Base-by-base conservation (phyloP, 1,284 basidiomycete genomes). In the Pterulicium gracile region DNA sequence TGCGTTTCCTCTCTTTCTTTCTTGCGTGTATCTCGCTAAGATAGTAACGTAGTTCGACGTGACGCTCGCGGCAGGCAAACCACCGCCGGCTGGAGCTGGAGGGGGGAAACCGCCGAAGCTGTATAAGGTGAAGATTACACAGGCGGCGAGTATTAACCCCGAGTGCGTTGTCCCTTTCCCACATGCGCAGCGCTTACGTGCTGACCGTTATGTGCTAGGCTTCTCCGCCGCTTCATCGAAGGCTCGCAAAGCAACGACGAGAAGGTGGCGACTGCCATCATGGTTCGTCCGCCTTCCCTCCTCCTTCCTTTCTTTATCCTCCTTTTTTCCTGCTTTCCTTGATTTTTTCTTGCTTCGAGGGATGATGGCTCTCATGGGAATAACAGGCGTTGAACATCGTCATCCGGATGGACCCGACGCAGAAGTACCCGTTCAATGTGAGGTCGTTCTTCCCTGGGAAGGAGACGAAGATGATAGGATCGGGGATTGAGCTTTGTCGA, bases 221-320 rank as follows among this genome's bases (percentile, higher is more conserved):
- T 77, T 0, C 58, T 81, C 3, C 54, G 63, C 3, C 69, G 77
- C 0, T 81, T 77, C 54, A 60, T 79, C 10, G 54, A 63, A 34
- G 78, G 79, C 0, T 61, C 72, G 43, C 76, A 79, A 48, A 70
- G 69, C 0, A 70, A 73, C 36, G 79, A 80, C 42, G 77, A 76
- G 48, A 57, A 54, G 1, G 75, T 81, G 1, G 54, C 75, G 44
- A 81, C 79, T 0, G 77, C 79, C 0, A 70, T 81, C 52, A 81
- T 75, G 5, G 78, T 75, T 47, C 42, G 66, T 53, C n/a, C n/a
- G n/a, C n/a, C n/a, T n/a, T 19, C 15, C 7, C n/a, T 24, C 27
- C 3, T 24, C 19, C 32, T 15, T 10, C 42, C 3, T 20, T 17
- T 3, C 32, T 14, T n/a, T 13, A 20, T 2, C 35, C 39, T 14